Evolutionary conservation across 352 stramenopile genomes (phyloP), one percentile per base, ranked within the genome.

Genomic region (Globisporangium canariense): DNA sequence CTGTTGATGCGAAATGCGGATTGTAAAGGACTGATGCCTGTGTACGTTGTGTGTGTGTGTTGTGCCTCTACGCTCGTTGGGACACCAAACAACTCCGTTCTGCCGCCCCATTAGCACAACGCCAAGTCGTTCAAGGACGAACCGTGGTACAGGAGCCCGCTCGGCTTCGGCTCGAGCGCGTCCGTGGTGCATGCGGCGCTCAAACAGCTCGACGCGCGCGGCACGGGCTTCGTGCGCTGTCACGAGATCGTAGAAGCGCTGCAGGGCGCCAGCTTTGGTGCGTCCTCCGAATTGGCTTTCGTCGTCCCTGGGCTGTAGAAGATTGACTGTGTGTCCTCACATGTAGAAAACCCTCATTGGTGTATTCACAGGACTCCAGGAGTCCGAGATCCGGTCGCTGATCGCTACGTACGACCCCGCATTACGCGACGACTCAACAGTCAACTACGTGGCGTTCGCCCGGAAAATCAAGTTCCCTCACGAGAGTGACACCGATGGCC

Each of bases 101-200:
- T n/a, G 60, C 56, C 0, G 50, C 66, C 40, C 41, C 41, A 22
- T 36, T 64, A 82, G 66, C 51, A 38, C 36, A 34, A 56, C 38
- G 64, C 55, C 52, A 90, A 90, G 67, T 76, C 76, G 28, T 90
- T 83, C 70, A 90, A 88, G 60, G 66, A 83, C 51, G 77, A 88
- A 16, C 50, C 71, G 5, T 90, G 78, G 78, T 87, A 86, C 55
- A 67, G 54, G 4, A 89, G 78, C 54, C 75, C 75, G 4, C 68
- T 86, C 20, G 78, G 75, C 2, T 59, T 57, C 22, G 80, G 80
- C 10, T 90, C 78, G 36, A 80, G 70, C 43, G 67, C 69, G 6
- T 78, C 80, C 1, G 78, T 88, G 5, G 18, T 90, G 52, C 66
- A 83, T 2, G 62, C 73, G 4, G 69, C 76, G 32, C 55, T 88